These are phyloP conservation scores for Acer campestre DNA, from an alignment of 345 rosid genomes.

Conservation along the genomic window DNA sequence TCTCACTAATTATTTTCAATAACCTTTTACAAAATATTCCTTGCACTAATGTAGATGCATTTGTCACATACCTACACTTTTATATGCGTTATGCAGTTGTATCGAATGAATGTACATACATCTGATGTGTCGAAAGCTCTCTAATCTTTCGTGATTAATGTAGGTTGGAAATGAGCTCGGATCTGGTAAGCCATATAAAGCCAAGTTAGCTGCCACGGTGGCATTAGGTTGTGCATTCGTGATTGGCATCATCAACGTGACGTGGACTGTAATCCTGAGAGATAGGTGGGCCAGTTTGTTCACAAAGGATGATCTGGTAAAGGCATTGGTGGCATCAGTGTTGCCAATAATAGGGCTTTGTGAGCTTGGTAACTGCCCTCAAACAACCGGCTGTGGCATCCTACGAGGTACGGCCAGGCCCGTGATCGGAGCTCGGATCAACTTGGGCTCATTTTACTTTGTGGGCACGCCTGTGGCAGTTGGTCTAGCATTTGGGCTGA, in stretches of 20 bases:
- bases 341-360: slow-evolving; percentile 90
- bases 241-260: slow-evolving; percentile 69
- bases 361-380: slow-evolving; percentile 95
- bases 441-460: slow-evolving; percentile 83
- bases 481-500: slow-evolving; percentile 74
- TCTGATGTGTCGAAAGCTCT: too few species aligned
- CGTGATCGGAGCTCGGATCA: slow-evolving; percentile 73
- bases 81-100: too few species aligned
- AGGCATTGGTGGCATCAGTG: slow-evolving; percentile 71
- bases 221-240: slow-evolving; percentile 84
- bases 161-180: slow-evolving; percentile 99
- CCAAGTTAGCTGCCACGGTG: slow-evolving; percentile 78
- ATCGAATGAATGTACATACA: neutral
- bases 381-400: slow-evolving; percentile 95
- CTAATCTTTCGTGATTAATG: neutral
- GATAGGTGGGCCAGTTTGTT: slow-evolving; percentile 82
- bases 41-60: neutral
- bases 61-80: neutral
- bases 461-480: slow-evolving; percentile 97
- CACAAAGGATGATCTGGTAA: slow-evolving; percentile 61
- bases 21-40: neutral
- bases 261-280: slow-evolving; percentile 72
- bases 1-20: neutral
- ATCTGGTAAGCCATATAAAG: slow-evolving; percentile 85
- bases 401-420: slow-evolving; percentile 92